A percentile compares a stretch with the other conserved stretches of the same genome.
These are phyloP conservation scores for Trichoderma harzianum DNA, from an alignment of 2,329 filamentous ascomycete genomes.

Conservation along the genomic window DNA sequence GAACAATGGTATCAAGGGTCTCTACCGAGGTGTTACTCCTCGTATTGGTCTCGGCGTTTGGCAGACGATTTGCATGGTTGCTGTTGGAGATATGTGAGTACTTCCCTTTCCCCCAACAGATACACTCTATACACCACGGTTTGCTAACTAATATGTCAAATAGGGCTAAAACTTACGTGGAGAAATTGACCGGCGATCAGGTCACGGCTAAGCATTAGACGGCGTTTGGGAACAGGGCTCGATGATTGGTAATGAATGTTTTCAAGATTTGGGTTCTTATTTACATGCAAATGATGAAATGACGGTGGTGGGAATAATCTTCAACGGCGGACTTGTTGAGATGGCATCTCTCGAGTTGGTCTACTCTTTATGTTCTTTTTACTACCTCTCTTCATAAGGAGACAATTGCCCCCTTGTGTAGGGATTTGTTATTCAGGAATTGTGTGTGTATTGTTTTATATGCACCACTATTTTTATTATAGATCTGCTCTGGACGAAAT, in stretches of 20 bases:
- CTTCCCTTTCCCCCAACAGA: conserved; percentile 16
- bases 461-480: conserved; percentile 1
- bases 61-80: conserved; percentile 99
- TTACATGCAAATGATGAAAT: conserved; percentile 3
- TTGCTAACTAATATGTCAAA: conserved; percentile 26
- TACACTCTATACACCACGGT: background rate
- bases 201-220: conserved; percentile 66
- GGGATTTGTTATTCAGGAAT: background rate
- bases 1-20: conserved; percentile 81
- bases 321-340: background rate
- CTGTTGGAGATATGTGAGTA: conserved; percentile 94
- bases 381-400: background rate
- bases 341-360: background rate
- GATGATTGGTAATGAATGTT: conserved; percentile 12
- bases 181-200: conserved; percentile 61
- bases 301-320: background rate
- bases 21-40: conserved; percentile 93
- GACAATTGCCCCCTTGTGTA: background rate
- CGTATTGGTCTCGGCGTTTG: conserved; percentile 94
- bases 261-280: conserved; percentile 15
- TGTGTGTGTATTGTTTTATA: background rate
- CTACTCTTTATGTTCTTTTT: background rate
- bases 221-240: conserved; percentile 30
- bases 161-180: conserved; percentile 65
- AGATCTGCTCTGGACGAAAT: background rate